Evolutionary conservation across 306 rosid genomes (phyloP), one percentile per base, ranked within the genome.

Genomic region (Glycine tomentella): DNA sequence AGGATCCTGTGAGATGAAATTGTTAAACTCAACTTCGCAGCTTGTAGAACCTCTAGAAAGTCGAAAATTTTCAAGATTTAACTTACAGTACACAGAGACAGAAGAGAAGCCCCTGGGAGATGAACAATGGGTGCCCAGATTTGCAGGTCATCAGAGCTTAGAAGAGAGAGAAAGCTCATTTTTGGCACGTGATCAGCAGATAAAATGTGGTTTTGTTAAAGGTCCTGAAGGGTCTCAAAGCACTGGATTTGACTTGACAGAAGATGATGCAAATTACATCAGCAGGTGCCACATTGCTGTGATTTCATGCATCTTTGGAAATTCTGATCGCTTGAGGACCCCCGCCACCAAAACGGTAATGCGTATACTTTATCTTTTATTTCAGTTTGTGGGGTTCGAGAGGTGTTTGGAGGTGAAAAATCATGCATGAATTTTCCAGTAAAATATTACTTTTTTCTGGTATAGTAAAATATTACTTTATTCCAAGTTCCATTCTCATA

Each of bases 251-350:
- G 99, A 95, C 84, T 84, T 95, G 90, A 63, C 96, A 66, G 99
- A 95, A 90, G 95, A 90, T 82, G 99, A 95, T 80, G 87, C 68
- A 83, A 95, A 84, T 86, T 93, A 93, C 86, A 82, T 91, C 81
- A 93, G 93, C 84, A 95, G 88, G 84, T 95, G 99, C 88, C 99
- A 95, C 83, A 91, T 95, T 82, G 99, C 99, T 72, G 99, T 95
- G 80, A 73, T 86, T 76, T 95, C 99, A 9, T 93, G 97, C 79
- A 95, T 95, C 80, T 95, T 95, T 87, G 99, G 99, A 82, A 95
- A 95, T 87, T 95, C 99, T 25, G 99, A 95, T 81, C 97, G 84
- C 82, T 80, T 95, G 92, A 91, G 99, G 90, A 68, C 69, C 63
- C 99, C 99, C 12, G 81, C 90, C 75, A 87, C 89, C 72, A 95